Conservation (phyloP, 495 filamentous ascomycete genomes). For the Podospora fimiseda region DNA sequence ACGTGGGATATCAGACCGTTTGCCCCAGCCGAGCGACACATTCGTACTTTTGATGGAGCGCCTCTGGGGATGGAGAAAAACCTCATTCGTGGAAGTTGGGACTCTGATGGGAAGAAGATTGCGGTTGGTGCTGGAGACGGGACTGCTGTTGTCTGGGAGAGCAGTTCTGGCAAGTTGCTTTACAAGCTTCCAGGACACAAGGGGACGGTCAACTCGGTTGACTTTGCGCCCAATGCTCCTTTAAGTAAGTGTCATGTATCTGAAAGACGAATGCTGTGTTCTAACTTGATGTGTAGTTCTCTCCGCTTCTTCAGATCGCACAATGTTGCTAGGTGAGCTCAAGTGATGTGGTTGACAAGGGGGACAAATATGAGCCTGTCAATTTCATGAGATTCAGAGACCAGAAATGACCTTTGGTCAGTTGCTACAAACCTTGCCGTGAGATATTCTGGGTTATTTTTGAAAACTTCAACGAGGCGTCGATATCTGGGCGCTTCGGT, state of each 20-base stretch:
- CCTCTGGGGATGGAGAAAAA: constrained; percentile 87
- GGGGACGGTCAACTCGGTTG: constrained; percentile 90
- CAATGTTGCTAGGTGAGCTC: constrained; percentile 70
- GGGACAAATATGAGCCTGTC: too few species aligned
- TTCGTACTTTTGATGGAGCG: constrained; percentile 84
- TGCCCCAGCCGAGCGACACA: constrained; percentile 75
- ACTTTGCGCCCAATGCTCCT: constrained; percentile 82
- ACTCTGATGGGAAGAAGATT: constrained; percentile 75
- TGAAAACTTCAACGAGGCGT: too few species aligned
- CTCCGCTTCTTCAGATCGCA: constrained; percentile 78
- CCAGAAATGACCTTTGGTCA: too few species aligned
- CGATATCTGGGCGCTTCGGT: too few species aligned
- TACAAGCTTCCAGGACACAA: constrained; percentile 96
- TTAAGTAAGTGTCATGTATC: constrained; percentile 61
- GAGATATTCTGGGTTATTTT: too few species aligned
- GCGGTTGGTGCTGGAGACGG: constrained; percentile 86
- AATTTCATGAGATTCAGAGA: too few species aligned
- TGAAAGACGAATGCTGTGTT: neutral
- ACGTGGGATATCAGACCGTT: constrained; percentile 98
- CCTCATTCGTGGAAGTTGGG: constrained; percentile 85
- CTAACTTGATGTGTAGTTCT: constrained; percentile 56
- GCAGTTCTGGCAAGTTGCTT: constrained; percentile 70
- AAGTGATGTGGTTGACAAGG: constrained; percentile 34
- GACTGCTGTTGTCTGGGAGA: constrained; percentile 86
- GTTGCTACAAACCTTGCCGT: too few species aligned